Conservation (phyloP, 2,329 filamentous ascomycete species). For the Hymenoscyphus infarciens region DNA sequence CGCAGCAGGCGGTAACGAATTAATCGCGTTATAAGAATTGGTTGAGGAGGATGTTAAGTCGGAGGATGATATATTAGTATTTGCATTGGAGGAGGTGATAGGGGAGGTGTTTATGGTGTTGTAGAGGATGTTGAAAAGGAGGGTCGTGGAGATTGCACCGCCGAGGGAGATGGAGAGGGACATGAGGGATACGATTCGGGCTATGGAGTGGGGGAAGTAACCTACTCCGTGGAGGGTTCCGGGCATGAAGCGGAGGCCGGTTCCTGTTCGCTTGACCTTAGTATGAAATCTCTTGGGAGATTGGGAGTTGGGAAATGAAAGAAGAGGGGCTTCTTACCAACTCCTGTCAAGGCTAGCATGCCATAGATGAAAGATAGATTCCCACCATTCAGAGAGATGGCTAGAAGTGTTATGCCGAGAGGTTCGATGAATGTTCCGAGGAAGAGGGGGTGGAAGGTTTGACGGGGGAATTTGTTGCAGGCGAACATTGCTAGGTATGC, state of each 20-base stretch:
- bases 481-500: constrained; percentile 43
- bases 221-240: constrained; percentile 43
- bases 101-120: constrained; percentile 28
- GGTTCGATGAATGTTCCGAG: too few species aligned
- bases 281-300: too few species aligned
- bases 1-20: constrained; percentile 34
- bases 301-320: constrained; percentile 42
- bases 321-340: too few species aligned
- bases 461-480: too few species aligned
- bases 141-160: not conserved
- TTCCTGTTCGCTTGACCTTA: constrained; percentile 41
- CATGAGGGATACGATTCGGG: constrained; percentile 54
- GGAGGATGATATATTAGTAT: too few species aligned
- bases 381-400: too few species aligned
- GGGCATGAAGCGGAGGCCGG: constrained; percentile 63
- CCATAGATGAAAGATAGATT: too few species aligned
- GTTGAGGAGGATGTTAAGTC: constrained; percentile 23
- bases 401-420: too few species aligned
- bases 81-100: too few species aligned
- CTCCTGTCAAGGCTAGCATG: too few species aligned
- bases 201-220: constrained; percentile 55
- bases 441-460: too few species aligned
- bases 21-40: constrained; percentile 38
- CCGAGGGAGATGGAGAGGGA: constrained; percentile 36
- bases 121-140: constrained; percentile 18